Percentiles rank a stretch among this genome's conserved stretches.
phyloP scores from a whole-genome alignment of 1,284 basidiomycete genomes.

The Gomphus bonarii region DNA sequence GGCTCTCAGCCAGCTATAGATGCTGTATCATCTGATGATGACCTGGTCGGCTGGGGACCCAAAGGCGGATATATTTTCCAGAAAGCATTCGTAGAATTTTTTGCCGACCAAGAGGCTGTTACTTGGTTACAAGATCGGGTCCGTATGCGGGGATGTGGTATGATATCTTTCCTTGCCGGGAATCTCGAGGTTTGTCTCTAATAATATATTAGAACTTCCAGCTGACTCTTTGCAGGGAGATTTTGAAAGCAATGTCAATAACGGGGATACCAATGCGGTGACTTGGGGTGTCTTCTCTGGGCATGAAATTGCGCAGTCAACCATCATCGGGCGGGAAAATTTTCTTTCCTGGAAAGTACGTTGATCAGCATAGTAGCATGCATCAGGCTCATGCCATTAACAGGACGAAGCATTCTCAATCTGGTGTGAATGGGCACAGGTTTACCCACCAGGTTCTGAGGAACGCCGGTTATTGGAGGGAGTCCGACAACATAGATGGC shows the following conservation, averaged over 20 bases:
- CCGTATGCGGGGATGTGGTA: conserved; percentile 42
- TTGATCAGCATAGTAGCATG: conserved; percentile 1
- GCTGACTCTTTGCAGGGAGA: conserved; percentile 48
- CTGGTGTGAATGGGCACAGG: conserved; percentile 90
- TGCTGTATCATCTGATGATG: conserved; percentile 63
- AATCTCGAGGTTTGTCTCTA: conserved; percentile 52
- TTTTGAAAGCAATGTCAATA: conserved; percentile 70
- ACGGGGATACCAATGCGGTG: conserved; percentile 84
- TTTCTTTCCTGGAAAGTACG: conserved; percentile 89
- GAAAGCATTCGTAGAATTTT: conserved; percentile 97
- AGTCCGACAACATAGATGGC: conserved; percentile 72
- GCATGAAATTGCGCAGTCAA: conserved; percentile 92
- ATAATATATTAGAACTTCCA: background rate
- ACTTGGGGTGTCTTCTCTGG: conserved; percentile 99
- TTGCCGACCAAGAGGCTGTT: conserved; percentile 61
- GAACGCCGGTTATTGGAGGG: conserved; percentile 67
- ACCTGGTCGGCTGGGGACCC: conserved; percentile 88
- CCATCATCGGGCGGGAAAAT: conserved; percentile 90
- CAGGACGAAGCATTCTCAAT: conserved; percentile 96
- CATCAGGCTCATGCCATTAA: background rate
- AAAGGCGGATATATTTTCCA: conserved; percentile 90
- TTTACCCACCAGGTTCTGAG: conserved; percentile 69
- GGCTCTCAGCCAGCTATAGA: conserved; percentile 95
- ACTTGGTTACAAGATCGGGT: conserved; percentile 53
- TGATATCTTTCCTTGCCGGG: conserved; percentile 81